These are phyloP conservation scores for Aspergillus panamensis DNA, from an alignment of 495 filamentous ascomycete species.

Conservation along the genomic window DNA sequence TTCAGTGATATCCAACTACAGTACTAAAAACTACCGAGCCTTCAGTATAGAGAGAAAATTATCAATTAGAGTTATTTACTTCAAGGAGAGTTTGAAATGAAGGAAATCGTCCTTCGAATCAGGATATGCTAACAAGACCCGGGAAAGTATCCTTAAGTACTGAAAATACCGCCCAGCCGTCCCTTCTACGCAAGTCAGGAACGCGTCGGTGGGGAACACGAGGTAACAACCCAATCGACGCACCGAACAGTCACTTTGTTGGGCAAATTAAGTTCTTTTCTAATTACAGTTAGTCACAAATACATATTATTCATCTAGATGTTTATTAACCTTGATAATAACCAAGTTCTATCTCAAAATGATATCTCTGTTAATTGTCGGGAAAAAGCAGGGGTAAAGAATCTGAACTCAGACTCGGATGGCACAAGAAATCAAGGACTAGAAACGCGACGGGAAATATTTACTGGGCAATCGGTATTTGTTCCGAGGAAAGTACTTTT, in stretches of 20 bases:
- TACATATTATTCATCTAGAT: neutral
- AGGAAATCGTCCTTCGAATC: neutral
- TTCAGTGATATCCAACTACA: too few relatives aligned
- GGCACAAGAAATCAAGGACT: neutral
- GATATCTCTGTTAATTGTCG: neutral
- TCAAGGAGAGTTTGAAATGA: neutral
- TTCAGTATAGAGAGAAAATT: neutral
- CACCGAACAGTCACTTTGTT: slow-evolving; percentile 10
- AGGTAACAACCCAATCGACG: slow-evolving; percentile 20
- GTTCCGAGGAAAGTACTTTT: neutral
- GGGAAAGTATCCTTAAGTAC: neutral
- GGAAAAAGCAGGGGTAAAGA: neutral
- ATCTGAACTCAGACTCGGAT: neutral
- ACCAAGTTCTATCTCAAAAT: too few relatives aligned
- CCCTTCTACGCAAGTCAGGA: slow-evolving; percentile 29
- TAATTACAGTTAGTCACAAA: slow-evolving; percentile 11
- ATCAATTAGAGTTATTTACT: neutral
- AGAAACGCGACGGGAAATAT: neutral
- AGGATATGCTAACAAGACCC: neutral
- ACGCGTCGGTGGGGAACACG: slow-evolving; percentile 29
- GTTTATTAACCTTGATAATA: too few relatives aligned
- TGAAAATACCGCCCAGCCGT: neutral
- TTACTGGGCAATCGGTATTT: neutral
- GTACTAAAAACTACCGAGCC: slow-evolving; percentile 3
- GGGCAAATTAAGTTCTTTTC: slow-evolving; percentile 21